Evolutionary conservation across 140 eudicot species (phyloP).

Genomic region (Cichorium intybus): DNA sequence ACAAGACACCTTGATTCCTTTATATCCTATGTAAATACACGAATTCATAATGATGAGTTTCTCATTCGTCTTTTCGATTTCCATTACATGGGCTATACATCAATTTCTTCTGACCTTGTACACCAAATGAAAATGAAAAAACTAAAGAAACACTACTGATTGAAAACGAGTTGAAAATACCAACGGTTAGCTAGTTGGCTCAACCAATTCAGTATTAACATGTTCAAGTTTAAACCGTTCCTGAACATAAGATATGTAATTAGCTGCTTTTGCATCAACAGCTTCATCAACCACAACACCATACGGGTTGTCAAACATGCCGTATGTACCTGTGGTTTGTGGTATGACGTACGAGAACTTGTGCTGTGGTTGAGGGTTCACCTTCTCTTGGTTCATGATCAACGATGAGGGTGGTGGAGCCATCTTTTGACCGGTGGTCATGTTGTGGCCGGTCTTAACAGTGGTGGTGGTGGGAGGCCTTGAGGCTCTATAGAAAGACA

Average conservation of each 20-base stretch:
- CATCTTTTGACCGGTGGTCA: neutral
- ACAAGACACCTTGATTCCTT: too few species aligned
- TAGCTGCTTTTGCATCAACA: constrained; percentile 45
- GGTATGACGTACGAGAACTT: constrained; percentile 37
- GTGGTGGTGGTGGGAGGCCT: constrained; percentile 27
- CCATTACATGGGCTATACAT: constrained; percentile 4
- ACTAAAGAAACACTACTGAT: constrained; percentile 6
- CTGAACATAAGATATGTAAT: constrained; percentile 51
- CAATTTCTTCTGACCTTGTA: constrained; percentile 7
- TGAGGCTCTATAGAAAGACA: constrained; percentile 43
- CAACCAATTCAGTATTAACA: constrained; percentile 29
- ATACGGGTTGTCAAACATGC: constrained; percentile 39
- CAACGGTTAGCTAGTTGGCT: constrained; percentile 21
- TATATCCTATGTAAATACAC: neutral
- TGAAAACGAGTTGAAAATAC: neutral
- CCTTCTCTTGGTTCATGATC: constrained; percentile 46
- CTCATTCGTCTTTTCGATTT: neutral
- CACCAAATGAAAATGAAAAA: neutral
- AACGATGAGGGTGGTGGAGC: constrained; percentile 29
- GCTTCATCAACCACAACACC: constrained; percentile 42
- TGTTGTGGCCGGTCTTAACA: constrained; percentile 11
- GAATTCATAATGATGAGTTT: neutral
- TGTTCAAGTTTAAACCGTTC: constrained; percentile 53
- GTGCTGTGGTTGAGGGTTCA: constrained; percentile 33
- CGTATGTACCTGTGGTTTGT: constrained; percentile 23